phyloP scores from a whole-genome alignment of 371 early-diverging fungal species.

The Mucor lusitanicus region DNA sequence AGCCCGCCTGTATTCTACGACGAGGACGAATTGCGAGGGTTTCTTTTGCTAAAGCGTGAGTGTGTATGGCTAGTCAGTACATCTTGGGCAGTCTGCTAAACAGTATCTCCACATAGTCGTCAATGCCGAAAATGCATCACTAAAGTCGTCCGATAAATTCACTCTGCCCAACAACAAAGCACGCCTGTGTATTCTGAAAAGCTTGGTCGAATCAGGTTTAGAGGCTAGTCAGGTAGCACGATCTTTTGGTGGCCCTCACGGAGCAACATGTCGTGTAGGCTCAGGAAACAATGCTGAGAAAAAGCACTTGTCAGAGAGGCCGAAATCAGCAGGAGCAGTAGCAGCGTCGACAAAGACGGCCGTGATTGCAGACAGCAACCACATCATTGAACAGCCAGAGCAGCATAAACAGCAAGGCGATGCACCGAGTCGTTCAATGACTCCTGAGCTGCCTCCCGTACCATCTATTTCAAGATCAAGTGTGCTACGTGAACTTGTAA shows the following conservation, averaged over 20 bases:
- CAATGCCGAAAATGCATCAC: slow-evolving; percentile 76
- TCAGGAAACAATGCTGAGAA: not conserved
- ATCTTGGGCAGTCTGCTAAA: not conserved
- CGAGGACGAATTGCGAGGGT: slow-evolving; percentile 51
- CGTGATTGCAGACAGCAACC: not conserved
- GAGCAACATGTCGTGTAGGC: not conserved
- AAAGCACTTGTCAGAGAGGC: slow-evolving; percentile 5
- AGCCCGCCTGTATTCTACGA: slow-evolving; percentile 61
- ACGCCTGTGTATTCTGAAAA: slow-evolving; percentile 44
- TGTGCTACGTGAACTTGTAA: slow-evolving; percentile 38
- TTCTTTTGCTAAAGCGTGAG: slow-evolving; percentile 60
- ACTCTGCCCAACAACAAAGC: slow-evolving; percentile 55
- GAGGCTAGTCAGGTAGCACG: slow-evolving; percentile 13
- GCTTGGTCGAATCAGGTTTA: slow-evolving; percentile 40
- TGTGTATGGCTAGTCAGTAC: not conserved
- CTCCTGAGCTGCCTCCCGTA: slow-evolving; percentile 19
- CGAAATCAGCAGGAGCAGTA: slow-evolving; percentile 13
- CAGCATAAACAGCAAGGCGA: not conserved
- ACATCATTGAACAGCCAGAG: not conserved
- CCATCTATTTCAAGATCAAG: slow-evolving; percentile 42
- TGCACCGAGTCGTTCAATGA: not conserved
- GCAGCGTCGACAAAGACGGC: not conserved
- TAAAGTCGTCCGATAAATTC: slow-evolving; percentile 63
- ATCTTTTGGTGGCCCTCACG: slow-evolving; percentile 6
- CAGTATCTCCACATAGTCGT: slow-evolving; percentile 40